phyloP scores from a whole-genome alignment of 306 rosid species.

The Castanea sativa region DNA sequence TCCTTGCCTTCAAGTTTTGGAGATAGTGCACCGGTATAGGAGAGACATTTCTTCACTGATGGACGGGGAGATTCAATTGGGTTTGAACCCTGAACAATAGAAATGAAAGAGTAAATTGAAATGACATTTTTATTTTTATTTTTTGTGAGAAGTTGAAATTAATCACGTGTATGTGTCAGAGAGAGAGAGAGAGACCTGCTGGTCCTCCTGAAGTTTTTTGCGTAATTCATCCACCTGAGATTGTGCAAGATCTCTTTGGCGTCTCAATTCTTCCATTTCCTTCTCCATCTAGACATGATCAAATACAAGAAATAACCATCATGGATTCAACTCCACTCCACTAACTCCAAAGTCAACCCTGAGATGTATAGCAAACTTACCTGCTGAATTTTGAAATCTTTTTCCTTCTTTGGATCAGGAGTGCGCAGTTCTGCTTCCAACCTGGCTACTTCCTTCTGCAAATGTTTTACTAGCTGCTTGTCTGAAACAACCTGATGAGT shows the following conservation, averaged over 20 bases:
- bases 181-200: slow-evolving; percentile 47
- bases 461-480: slow-evolving; percentile 90
- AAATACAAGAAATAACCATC: slow-evolving; percentile 10
- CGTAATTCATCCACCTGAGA: slow-evolving; percentile 82
- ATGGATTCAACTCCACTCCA: slow-evolving; percentile 7
- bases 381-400: slow-evolving; percentile 93
- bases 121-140: background rate
- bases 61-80: slow-evolving; percentile 52
- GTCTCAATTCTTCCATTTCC: slow-evolving; percentile 92
- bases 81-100: slow-evolving; percentile 47
- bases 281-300: slow-evolving; percentile 71
- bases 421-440: slow-evolving; percentile 91
- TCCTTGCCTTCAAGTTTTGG: slow-evolving; percentile 50
- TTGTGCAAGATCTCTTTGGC: slow-evolving; percentile 88
- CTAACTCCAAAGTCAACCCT: background rate
- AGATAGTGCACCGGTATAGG: slow-evolving; percentile 63
- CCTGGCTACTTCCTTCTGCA: slow-evolving; percentile 98
- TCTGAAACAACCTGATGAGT: slow-evolving; percentile 76
- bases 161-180: background rate
- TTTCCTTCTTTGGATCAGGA: slow-evolving; percentile 86
- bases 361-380: slow-evolving; percentile 31
- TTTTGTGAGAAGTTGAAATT: background rate
- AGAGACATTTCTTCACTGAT: slow-evolving; percentile 88
- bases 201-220: slow-evolving; percentile 74
- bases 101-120: slow-evolving; percentile 10